Conservation (phyloP, 768 basidiomycete species). For the Podaxis sp. region DNA sequence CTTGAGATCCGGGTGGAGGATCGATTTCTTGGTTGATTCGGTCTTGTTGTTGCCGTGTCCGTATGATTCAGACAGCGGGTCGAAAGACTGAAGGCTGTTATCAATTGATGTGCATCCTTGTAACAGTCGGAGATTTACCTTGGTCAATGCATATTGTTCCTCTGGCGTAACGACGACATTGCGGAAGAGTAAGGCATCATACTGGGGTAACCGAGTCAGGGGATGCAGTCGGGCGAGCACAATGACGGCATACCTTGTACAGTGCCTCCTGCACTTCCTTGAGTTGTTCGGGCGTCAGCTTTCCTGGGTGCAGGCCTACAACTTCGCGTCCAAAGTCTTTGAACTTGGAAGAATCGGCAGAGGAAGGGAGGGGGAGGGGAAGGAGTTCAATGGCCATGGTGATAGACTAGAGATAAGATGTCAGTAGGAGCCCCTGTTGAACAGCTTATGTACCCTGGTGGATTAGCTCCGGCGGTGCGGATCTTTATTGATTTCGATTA, state of each 20-base stretch:
- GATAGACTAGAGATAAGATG: conserved; percentile 2
- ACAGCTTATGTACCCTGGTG: conserved; percentile 2
- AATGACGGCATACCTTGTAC: conserved; percentile 56
- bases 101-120: background rate
- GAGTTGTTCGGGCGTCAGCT: conserved; percentile 56
- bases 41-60: conserved; percentile 89
- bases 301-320: conserved; percentile 61
- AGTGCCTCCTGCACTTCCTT: conserved; percentile 60
- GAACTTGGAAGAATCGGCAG: conserved; percentile 67
- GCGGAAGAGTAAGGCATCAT: conserved; percentile 71
- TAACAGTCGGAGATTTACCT: conserved; percentile 36
- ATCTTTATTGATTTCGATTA: background rate
- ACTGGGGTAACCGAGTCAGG: conserved; percentile 31
- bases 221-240: background rate
- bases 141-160: conserved; percentile 79
- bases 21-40: conserved; percentile 59
- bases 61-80: conserved; percentile 52
- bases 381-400: conserved; percentile 64
- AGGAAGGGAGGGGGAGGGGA: conserved; percentile 63
- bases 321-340: conserved; percentile 71
- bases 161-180: conserved; percentile 66
- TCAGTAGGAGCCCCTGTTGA: conserved; percentile 2
- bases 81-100: conserved; percentile 38
- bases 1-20: conserved; percentile 83
- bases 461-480: background rate